Evolutionary conservation across 1,284 basidiomycete genomes (phyloP).

Genomic region (Mycena citricolor): DNA sequence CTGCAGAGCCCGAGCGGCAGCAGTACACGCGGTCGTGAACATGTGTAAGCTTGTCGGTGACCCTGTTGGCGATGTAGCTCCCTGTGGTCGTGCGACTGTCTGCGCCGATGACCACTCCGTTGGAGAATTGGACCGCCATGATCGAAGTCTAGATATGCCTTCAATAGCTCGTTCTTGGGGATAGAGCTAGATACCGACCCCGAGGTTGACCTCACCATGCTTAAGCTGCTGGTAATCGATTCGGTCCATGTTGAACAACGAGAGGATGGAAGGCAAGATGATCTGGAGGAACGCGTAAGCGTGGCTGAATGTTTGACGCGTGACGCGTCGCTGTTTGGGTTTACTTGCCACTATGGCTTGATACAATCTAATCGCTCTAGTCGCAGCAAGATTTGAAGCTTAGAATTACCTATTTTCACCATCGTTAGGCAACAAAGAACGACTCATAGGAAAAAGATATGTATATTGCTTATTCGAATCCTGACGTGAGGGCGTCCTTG

Average conservation of each 20-base stretch:
- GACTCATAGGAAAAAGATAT: too few species aligned
- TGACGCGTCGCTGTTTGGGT: conserved; percentile 37
- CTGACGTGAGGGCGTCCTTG: conserved; percentile 79
- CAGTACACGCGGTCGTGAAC: conserved; percentile 99
- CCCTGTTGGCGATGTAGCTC: conserved; percentile 96
- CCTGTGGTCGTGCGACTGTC: conserved; percentile 97
- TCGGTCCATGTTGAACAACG: conserved; percentile 55
- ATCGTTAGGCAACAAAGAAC: too few species aligned
- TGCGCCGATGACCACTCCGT: conserved; percentile 94
- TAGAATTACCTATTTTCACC: too few species aligned
- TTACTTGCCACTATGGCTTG: too few species aligned
- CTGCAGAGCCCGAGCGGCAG: conserved; percentile 97
- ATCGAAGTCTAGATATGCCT: conserved; percentile 86
- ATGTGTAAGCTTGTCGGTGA: conserved; percentile 97
- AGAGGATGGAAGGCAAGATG: conserved; percentile 30
- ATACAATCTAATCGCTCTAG: too few species aligned
- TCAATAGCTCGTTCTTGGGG: background rate
- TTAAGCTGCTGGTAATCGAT: conserved; percentile 81
- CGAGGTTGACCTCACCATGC: conserved; percentile 91
- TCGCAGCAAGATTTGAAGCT: too few species aligned
- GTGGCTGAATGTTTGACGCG: too few species aligned
- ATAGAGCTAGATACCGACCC: conserved; percentile 55
- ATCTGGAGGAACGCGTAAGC: conserved; percentile 51
- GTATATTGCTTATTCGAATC: conserved; percentile 66
- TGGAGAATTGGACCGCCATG: conserved; percentile 98